phyloP scores from a whole-genome alignment of 2,329 filamentous ascomycete genomes.

The Fusarium denticulatum region DNA sequence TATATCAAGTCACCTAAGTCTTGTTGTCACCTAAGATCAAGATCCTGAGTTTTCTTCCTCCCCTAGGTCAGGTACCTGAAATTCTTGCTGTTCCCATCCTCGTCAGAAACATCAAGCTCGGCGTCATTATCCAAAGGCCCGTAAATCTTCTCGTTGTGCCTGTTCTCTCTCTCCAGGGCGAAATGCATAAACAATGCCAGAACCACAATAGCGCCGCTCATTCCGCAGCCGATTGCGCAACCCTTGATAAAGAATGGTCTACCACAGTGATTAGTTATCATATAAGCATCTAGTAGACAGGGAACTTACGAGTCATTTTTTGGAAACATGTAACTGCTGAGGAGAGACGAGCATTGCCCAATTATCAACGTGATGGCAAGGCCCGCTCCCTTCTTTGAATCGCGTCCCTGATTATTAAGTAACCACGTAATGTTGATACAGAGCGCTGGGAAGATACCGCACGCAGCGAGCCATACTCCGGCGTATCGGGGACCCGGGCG shows the following conservation, averaged over 20 bases:
- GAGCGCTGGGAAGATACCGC: slow-evolving; percentile 10
- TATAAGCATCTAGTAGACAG: accelerated
- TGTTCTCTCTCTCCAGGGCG: slow-evolving; percentile 5
- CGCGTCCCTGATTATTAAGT: slow-evolving; percentile 24
- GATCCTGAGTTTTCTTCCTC: too few species aligned
- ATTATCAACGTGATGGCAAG: slow-evolving; percentile 9
- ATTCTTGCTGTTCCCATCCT: background rate
- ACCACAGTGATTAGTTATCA: accelerated
- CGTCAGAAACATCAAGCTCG: too few species aligned
- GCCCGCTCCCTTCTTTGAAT: slow-evolving; percentile 18
- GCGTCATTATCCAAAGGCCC: background rate
- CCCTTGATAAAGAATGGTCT: slow-evolving; percentile 26
- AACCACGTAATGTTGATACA: slow-evolving; percentile 31
- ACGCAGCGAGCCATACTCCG: slow-evolving; percentile 21
- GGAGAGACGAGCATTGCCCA: slow-evolving; percentile 27
- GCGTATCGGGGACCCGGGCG: slow-evolving; percentile 1
- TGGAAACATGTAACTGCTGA: slow-evolving; percentile 28
- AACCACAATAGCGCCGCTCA: slow-evolving; percentile 8
- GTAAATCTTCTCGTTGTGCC: background rate
- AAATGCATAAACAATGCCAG: slow-evolving; percentile 19
- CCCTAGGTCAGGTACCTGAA: slow-evolving; percentile 13
- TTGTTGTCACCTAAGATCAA: too few species aligned
- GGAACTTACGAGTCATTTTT: slow-evolving; percentile 22
- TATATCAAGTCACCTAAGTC: too few species aligned
- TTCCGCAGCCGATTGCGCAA: slow-evolving; percentile 21